Evolutionary conservation across 202 grass and related monocot genomes (phyloP).

Genomic region (Alloteropsis angusta): DNA sequence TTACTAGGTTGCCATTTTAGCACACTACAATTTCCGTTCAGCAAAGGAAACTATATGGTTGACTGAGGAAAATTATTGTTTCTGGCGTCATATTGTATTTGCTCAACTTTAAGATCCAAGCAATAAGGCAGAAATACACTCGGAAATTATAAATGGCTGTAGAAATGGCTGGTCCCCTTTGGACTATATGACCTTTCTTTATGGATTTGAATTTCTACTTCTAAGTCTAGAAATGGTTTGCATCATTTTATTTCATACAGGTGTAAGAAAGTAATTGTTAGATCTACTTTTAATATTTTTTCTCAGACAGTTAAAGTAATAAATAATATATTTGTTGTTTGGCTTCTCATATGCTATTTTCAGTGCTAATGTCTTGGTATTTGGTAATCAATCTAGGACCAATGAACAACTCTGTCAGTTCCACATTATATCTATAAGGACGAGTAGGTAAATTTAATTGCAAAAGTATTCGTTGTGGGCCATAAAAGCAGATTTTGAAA

Average conservation of each 20-base stretch:
- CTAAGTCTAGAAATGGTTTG: background rate
- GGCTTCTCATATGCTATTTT: background rate
- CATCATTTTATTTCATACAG: background rate
- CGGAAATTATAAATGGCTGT: background rate
- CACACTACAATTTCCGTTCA: background rate
- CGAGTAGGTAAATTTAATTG: background rate
- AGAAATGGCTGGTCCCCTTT: background rate
- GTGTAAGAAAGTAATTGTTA: background rate
- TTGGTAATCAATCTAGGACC: too few relatives aligned
- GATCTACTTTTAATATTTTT: background rate
- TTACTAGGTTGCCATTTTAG: background rate
- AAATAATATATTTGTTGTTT: background rate
- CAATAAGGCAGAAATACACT: background rate
- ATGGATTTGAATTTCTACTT: too few relatives aligned
- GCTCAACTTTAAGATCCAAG: background rate
- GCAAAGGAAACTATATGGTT: background rate
- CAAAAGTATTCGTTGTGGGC: background rate
- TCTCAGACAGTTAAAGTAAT: background rate
- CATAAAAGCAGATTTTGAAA: background rate
- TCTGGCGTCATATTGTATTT: background rate
- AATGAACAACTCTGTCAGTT: background rate
- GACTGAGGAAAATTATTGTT: background rate
- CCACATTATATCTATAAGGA: background rate
- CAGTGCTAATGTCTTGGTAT: background rate
- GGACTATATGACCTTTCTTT: too few relatives aligned